phyloP scores from a whole-genome alignment of 495 filamentous ascomycete genomes.

The Talaromyces stipitatus region DNA sequence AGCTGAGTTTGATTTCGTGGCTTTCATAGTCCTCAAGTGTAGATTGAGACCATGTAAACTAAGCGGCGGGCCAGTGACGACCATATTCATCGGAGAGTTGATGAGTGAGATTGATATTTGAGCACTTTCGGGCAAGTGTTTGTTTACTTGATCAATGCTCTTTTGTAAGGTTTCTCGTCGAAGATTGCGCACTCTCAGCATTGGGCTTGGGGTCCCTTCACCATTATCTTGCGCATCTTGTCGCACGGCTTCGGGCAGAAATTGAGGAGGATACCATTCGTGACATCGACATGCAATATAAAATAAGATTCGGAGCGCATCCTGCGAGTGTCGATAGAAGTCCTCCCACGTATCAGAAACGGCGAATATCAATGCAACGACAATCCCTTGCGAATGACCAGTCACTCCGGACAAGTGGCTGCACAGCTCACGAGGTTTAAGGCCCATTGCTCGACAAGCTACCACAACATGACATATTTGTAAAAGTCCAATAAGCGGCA shows the following conservation, averaged over 20 bases:
- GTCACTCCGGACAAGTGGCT: constrained; percentile 78
- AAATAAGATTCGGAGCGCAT: constrained; percentile 85
- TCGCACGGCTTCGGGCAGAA: constrained; percentile 77
- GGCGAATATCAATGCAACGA: constrained; percentile 86
- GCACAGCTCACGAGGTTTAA: constrained; percentile 75
- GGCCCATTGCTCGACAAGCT: constrained; percentile 82
- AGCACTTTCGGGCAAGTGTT: constrained; percentile 82
- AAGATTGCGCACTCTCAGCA: constrained; percentile 93
- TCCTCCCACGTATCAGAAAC: constrained; percentile 82
- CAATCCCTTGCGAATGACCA: constrained; percentile 91
- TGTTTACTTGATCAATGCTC: constrained; percentile 90
- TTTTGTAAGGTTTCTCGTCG: constrained; percentile 76
- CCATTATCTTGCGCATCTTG: constrained; percentile 91
- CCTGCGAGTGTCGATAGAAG: constrained; percentile 65
- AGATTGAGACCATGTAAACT: constrained; percentile 93
- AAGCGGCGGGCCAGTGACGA: constrained; percentile 90
- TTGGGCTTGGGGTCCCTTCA: constrained; percentile 87
- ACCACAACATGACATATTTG: constrained; percentile 91
- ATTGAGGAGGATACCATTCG: constrained; percentile 90
- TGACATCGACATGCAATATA: constrained; percentile 99
- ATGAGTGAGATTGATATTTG: constrained; percentile 92
- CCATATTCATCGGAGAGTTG: constrained; percentile 93
- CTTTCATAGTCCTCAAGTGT: constrained; percentile 89
- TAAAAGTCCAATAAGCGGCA: constrained; percentile 90
- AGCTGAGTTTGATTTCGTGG: constrained; percentile 90